Conservation (phyloP, 2,329 filamentous ascomycete genomes). For the Fusarium sp. region DNA sequence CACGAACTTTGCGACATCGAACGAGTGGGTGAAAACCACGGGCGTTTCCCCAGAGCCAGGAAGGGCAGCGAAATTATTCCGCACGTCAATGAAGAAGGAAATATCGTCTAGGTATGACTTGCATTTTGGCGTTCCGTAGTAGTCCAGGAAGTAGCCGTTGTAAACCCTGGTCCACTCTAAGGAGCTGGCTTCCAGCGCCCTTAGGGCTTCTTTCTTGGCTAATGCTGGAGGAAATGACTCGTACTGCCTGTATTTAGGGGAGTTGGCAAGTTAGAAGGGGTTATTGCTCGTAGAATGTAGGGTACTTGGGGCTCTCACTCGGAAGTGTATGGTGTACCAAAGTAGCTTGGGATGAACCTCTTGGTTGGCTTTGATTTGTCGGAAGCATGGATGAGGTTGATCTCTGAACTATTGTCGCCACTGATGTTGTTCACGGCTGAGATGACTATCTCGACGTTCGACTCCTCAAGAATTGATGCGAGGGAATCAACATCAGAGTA, state of each 20-base stretch:
- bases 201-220: background rate
- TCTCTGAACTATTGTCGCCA: slow-evolving; percentile 17
- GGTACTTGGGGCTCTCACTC: background rate
- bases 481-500: slow-evolving; percentile 44
- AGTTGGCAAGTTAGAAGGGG: background rate
- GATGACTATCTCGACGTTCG: slow-evolving; percentile 59
- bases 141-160: slow-evolving; percentile 9
- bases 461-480: slow-evolving; percentile 40
- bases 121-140: background rate
- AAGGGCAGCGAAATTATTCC: slow-evolving; percentile 44
- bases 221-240: background rate
- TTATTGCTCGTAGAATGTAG: background rate
- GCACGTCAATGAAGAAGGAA: slow-evolving; percentile 50
- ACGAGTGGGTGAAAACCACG: slow-evolving; percentile 46
- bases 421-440: slow-evolving; percentile 52
- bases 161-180: slow-evolving; percentile 8
- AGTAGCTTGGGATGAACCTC: slow-evolving; percentile 58
- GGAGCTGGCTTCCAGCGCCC: background rate
- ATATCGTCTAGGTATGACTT: background rate
- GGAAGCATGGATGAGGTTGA: slow-evolving; percentile 59
- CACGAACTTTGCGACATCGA: slow-evolving; percentile 61
- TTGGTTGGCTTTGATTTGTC: slow-evolving; percentile 53
- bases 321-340: slow-evolving; percentile 46
- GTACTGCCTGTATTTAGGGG: background rate
- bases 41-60: background rate